Conservation (phyloP, 2,329 filamentous ascomycete species). For the Arthrinium phaeospermum region DNA sequence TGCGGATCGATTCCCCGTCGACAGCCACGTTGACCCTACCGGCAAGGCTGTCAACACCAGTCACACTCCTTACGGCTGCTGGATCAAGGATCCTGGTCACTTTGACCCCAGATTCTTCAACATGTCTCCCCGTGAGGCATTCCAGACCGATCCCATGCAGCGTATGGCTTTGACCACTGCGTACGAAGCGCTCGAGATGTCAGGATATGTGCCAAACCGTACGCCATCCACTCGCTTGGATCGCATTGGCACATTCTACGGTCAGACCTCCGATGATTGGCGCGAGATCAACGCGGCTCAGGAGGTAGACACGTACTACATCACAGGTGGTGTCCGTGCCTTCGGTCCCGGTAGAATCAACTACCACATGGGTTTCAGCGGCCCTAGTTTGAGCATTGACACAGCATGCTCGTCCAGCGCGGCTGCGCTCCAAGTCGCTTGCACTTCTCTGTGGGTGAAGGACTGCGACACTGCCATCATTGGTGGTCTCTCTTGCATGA, state of each 20-base stretch:
- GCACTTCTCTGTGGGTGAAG: constrained; percentile 74
- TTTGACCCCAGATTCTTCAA: constrained; percentile 89
- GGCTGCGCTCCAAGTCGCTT: constrained; percentile 51
- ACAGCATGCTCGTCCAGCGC: constrained; percentile 48
- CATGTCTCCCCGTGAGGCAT: constrained; percentile 82
- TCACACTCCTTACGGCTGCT: constrained; percentile 78
- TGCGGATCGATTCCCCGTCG: constrained; percentile 74
- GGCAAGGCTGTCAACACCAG: constrained; percentile 78
- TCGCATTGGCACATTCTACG: constrained; percentile 75
- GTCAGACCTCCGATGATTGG: constrained; percentile 79
- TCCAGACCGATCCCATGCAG: constrained; percentile 82
- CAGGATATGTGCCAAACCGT: constrained; percentile 75
- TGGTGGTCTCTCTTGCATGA: constrained; percentile 79
- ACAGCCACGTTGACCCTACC: constrained; percentile 72
- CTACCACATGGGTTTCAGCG: constrained; percentile 48
- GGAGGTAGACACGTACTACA: constrained; percentile 64
- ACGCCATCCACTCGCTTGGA: constrained; percentile 71
- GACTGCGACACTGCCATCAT: constrained; percentile 84
- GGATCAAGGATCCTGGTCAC: constrained; percentile 73
- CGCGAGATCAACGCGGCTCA: constrained; percentile 76
- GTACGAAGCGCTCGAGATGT: constrained; percentile 83
- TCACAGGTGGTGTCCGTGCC: constrained; percentile 56
- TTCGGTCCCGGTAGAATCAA: constrained; percentile 58
- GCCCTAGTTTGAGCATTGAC: constrained; percentile 46
- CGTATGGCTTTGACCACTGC: constrained; percentile 77